These are phyloP conservation scores for Carex pumila DNA, from an alignment of 176 grass and related monocot species.

Conservation along the genomic window DNA sequence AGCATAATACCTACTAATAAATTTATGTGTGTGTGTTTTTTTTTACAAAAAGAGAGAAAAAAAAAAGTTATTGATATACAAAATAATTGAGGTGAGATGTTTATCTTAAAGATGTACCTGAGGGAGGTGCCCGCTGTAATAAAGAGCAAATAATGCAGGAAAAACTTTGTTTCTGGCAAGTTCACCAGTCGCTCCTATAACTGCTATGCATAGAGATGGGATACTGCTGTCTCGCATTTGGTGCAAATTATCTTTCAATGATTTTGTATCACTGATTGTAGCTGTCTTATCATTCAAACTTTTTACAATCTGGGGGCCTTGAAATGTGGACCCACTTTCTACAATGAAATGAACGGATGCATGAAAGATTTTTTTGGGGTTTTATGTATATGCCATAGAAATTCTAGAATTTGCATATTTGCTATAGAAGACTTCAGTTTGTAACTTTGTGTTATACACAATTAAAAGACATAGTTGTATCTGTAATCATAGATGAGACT, in stretches of 20 bases:
- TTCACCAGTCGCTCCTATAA: constrained; percentile 87
- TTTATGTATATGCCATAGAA: constrained; percentile 4
- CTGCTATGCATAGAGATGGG: constrained; percentile 80
- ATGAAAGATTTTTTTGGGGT: background rate
- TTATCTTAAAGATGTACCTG: constrained; percentile 30
- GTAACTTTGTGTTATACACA: background rate
- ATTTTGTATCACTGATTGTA: background rate
- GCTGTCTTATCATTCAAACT: constrained; percentile 22
- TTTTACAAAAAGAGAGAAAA: background rate
- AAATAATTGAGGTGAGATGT: background rate
- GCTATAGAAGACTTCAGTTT: background rate
- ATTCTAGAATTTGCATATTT: background rate
- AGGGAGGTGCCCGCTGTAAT: constrained; percentile 85
- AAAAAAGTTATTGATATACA: background rate
- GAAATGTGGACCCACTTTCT: constrained; percentile 34
- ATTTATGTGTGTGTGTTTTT: background rate
- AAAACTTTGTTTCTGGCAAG: constrained; percentile 84
- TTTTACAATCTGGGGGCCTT: constrained; percentile 28
- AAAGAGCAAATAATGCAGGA: constrained; percentile 79
- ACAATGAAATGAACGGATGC: constrained; percentile 38
- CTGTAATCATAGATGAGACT: background rate
- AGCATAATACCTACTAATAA: background rate
- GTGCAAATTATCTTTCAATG: background rate
- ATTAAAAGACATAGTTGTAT: background rate
- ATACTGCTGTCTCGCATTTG: constrained; percentile 1